phyloP scores from a whole-genome alignment of 2,329 filamentous ascomycete genomes.

The Scedosporium minutisporum region DNA sequence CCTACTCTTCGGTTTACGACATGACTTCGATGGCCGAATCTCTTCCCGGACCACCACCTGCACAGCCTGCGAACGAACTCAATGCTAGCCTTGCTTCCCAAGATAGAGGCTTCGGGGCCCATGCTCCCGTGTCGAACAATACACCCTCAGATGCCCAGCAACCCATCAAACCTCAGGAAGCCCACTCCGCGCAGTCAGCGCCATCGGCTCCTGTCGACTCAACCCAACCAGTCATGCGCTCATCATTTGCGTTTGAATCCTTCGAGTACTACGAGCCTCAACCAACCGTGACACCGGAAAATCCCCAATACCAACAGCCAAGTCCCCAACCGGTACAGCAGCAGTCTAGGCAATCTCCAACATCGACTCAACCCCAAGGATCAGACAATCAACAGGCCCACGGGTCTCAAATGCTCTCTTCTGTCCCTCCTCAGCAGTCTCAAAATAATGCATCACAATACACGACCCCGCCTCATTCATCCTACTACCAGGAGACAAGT shows the following conservation, averaged over 20 bases:
- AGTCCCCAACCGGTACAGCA: neutral
- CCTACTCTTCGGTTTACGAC: neutral
- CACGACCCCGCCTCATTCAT: neutral
- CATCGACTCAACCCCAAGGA: neutral
- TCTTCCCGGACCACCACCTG: neutral
- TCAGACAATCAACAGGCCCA: no score
- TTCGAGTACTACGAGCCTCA: neutral
- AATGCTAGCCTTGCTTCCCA: neutral
- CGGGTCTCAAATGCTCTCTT: no score
- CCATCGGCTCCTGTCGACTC: neutral
- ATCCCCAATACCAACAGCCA: neutral
- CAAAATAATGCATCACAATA: neutral
- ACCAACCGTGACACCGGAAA: neutral
- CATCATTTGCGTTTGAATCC: neutral
- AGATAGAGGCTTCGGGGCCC: neutral
- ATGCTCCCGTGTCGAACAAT: neutral
- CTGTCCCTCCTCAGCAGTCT: neutral
- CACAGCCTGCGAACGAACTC: neutral
- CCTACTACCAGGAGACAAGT: neutral
- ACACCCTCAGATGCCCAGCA: neutral
- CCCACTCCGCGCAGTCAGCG: neutral
- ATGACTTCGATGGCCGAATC: constrained; percentile 6
- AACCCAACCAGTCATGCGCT: neutral
- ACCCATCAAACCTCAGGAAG: neutral
- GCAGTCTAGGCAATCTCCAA: neutral